Base-by-base conservation (phyloP, 176 grass and related monocot species). In the Avena sativa region DNA sequence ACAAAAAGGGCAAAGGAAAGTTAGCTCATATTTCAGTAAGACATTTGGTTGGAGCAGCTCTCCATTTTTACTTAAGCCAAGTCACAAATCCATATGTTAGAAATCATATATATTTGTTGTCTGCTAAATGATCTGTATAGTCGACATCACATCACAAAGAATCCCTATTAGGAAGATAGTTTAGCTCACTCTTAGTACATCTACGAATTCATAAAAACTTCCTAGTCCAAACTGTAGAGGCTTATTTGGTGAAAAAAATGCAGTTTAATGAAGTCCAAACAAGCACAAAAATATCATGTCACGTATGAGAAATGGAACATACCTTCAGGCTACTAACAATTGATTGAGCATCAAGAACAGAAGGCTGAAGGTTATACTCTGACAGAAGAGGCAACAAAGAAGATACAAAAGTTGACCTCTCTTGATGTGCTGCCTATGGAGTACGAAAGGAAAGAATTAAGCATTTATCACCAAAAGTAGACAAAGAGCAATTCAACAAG, bases 321-420 rank as follows among this genome's bases (percentile, higher is more conserved):
- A 98, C 96, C 93, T 94, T 98, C 57, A 98, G 80, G 83, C 85
- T 92, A 86, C 93, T 88, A 34, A 92, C 93, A 86, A 98, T 98
- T 52, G 96, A 98, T 83, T 95, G 96, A 84, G 96, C 96, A 62
- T 98, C 96, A 88, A 59, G 69, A 64, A 87, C 89, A 86, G 96
- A 83, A 94, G 96, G 93, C 71, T 95, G 91, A 8, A 94, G 84
- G 43, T 86, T 82, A 89, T 95, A 93, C 86, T 98, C 93, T 80
- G 89, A 91, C 36, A 95, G 87, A 94, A 98, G 90, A 83, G 93
- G 90, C 73, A 98, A 89, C 59, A 98, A 90, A 88, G 93, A 98
- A 69, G 91, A 93, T 81, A 98, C 87, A 75, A 98, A 98, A 47
- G 90, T 98, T 21, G 96, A 89, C 81, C 96, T 98, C 86, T 95